Percentiles rank a stretch among this genome's conserved stretches.
Conservation (phyloP, 129 eudicot genomes). For the Centella asiatica region DNA sequence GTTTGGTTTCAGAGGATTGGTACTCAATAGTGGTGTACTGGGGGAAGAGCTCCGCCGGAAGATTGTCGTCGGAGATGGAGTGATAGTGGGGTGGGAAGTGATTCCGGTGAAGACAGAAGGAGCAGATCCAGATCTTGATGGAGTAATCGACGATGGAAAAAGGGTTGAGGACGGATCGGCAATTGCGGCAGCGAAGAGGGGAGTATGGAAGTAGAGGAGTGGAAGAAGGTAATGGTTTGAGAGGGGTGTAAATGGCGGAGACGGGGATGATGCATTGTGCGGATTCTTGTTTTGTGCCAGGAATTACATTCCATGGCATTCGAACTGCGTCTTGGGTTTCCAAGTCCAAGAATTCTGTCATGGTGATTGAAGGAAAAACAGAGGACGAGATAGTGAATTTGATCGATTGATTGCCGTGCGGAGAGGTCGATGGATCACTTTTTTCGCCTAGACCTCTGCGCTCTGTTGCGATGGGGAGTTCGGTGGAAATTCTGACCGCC, state of each 20-base stretch:
- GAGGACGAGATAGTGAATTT: too few species aligned
- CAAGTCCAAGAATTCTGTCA: slow-evolving; percentile 78
- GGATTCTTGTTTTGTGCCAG: slow-evolving; percentile 73
- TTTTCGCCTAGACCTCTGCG: too few species aligned
- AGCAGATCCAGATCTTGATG: slow-evolving; percentile 87
- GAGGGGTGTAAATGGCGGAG: slow-evolving; percentile 89
- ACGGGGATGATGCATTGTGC: slow-evolving; percentile 63
- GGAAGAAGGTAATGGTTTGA: slow-evolving; percentile 59
- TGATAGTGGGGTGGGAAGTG: slow-evolving; percentile 81
- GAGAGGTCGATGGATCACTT: too few species aligned
- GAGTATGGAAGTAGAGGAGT: slow-evolving; percentile 71
- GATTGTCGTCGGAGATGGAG: slow-evolving; percentile 59
- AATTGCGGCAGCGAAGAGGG: slow-evolving; percentile 81
- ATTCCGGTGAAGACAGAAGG: slow-evolving; percentile 76
- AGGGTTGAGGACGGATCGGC: slow-evolving; percentile 90
- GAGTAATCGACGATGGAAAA: slow-evolving; percentile 86
- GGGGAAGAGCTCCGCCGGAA: slow-evolving; percentile 85
- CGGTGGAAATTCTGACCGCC: too few species aligned
- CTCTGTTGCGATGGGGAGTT: too few species aligned
- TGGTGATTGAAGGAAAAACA: not conserved
- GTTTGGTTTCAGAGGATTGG: slow-evolving; percentile 20
- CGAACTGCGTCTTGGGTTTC: slow-evolving; percentile 82
- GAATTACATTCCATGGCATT: slow-evolving; percentile 97
- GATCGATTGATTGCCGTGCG: too few species aligned
- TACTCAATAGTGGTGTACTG: slow-evolving; percentile 81